A percentile compares a stretch with the other conserved stretches of the same genome.
These are phyloP conservation scores for Rubroshorea leprosula DNA, from an alignment of 345 rosid genomes.

Conservation along the genomic window DNA sequence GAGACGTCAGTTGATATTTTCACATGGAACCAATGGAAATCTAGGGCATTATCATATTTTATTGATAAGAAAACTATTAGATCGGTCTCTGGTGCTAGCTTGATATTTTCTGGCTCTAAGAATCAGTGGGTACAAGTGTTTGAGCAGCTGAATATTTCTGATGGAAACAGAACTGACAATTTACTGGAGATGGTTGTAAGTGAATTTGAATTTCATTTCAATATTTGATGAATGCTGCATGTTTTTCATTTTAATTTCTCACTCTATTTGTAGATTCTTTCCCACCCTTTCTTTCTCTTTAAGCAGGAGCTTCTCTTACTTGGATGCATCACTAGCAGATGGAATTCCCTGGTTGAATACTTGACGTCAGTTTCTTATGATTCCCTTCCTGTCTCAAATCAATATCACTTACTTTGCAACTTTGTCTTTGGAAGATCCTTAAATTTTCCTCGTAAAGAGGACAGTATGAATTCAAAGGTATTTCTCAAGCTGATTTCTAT, in stretches of 20 bases:
- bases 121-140: conserved; percentile 56
- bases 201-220: conserved; percentile 1
- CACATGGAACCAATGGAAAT: conserved; percentile 61
- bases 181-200: conserved; percentile 51
- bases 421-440: conserved; percentile 36
- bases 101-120: conserved; percentile 65
- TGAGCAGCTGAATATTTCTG: conserved; percentile 33
- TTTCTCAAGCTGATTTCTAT: background rate
- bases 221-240: background rate
- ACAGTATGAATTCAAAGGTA: conserved; percentile 40
- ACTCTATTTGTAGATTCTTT: background rate
- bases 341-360: conserved; percentile 51
- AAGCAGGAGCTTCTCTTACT: conserved; percentile 70
- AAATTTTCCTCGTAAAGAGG: conserved; percentile 31
- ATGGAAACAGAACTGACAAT: conserved; percentile 26
- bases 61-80: conserved; percentile 59
- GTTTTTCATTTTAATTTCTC: background rate
- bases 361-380: conserved; percentile 51
- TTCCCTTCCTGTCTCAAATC: conserved; percentile 44
- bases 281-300: conserved; percentile 8
- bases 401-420: conserved; percentile 46
- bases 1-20: conserved; percentile 34
- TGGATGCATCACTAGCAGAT: conserved; percentile 55
- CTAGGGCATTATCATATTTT: conserved; percentile 51
- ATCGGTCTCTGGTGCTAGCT: conserved; percentile 66